Evolutionary conservation across 2,329 filamentous ascomycete genomes (phyloP).

Genomic region (Aspergillus oerlinghausenensis): DNA sequence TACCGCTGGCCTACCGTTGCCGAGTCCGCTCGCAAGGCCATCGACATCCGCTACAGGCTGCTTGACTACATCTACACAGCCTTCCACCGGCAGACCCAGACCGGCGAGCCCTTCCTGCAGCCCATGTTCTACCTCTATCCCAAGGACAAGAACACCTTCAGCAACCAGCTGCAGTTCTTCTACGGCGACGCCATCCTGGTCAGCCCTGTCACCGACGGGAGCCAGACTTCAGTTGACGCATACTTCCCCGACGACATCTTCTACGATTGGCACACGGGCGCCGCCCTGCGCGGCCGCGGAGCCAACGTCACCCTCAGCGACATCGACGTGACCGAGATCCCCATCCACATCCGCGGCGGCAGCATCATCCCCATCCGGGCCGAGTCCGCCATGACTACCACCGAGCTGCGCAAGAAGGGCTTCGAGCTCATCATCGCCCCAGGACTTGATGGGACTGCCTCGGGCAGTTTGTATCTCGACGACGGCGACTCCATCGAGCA

Average conservation of each 20-base stretch:
- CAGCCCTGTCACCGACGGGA: constrained; percentile 51
- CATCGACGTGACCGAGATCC: constrained; percentile 51
- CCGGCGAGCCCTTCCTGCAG: constrained; percentile 62
- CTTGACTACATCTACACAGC: constrained; percentile 77
- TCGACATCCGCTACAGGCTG: constrained; percentile 69
- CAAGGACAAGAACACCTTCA: constrained; percentile 48
- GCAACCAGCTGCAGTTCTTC: constrained; percentile 55
- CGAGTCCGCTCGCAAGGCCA: constrained; percentile 61
- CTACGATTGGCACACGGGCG: constrained; percentile 57
- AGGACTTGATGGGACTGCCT: constrained; percentile 57
- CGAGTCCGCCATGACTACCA: constrained; percentile 55
- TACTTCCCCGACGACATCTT: constrained; percentile 57
- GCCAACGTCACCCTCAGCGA: constrained; percentile 40
- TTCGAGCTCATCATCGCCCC: constrained; percentile 70
- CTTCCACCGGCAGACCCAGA: constrained; percentile 55
- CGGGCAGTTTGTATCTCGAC: constrained; percentile 69
- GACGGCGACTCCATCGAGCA: constrained; percentile 68
- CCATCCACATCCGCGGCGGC: constrained; percentile 60
- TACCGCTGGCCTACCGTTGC: constrained; percentile 65
- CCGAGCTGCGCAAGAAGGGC: constrained; percentile 55
- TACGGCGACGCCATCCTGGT: constrained; percentile 55
- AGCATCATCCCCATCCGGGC: constrained; percentile 55
- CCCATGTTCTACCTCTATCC: constrained; percentile 72
- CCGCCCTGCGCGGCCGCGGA: constrained; percentile 44
- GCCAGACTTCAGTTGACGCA: constrained; percentile 48